Percentiles rank a stretch among this genome's conserved stretches.
Conservation (phyloP, 225 moss, liverwort and hornwort species). For the Thuidium tamariscinum region DNA sequence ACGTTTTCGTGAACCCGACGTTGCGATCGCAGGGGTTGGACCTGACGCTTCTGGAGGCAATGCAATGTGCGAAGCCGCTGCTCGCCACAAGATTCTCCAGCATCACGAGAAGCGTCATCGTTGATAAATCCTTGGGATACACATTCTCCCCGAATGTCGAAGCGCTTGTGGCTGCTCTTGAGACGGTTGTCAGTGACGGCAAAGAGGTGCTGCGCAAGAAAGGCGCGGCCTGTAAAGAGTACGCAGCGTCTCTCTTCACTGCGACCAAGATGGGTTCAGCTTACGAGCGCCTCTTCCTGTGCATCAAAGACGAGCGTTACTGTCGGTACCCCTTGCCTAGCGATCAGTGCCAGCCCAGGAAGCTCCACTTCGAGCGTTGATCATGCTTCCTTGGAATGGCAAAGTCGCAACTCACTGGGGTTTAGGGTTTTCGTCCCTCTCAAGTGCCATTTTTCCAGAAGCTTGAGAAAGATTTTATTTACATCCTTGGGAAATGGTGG, state of each 20-base stretch:
- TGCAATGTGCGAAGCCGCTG: conserved; percentile 89
- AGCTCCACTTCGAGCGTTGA: background rate
- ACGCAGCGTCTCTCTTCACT: conserved; percentile 73
- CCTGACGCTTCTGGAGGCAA: conserved; percentile 80
- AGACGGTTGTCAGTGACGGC: conserved; percentile 52
- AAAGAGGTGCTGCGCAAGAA: conserved; percentile 30
- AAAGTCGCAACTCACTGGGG: background rate
- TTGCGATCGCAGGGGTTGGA: conserved; percentile 83
- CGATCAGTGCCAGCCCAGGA: conserved; percentile 28
- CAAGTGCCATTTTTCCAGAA: background rate
- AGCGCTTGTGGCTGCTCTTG: conserved; percentile 40
- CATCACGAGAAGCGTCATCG: conserved; percentile 77
- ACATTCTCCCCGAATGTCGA: conserved; percentile 86
- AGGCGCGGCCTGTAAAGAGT: conserved; percentile 49
- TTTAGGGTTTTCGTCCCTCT: background rate
- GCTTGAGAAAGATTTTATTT: background rate
- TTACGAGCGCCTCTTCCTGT: conserved; percentile 84
- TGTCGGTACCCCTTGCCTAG: conserved; percentile 66
- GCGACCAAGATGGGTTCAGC: conserved; percentile 79
- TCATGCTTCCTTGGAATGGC: background rate
- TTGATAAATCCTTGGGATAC: conserved; percentile 64
- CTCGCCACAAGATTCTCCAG: conserved; percentile 89
- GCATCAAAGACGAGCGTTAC: conserved; percentile 57
- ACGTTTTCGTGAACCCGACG: conserved; percentile 90
- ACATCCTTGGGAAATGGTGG: background rate